Evolutionary conservation across 768 basidiomycete species (phyloP).

Genomic region (Suillus hirtellus): DNA sequence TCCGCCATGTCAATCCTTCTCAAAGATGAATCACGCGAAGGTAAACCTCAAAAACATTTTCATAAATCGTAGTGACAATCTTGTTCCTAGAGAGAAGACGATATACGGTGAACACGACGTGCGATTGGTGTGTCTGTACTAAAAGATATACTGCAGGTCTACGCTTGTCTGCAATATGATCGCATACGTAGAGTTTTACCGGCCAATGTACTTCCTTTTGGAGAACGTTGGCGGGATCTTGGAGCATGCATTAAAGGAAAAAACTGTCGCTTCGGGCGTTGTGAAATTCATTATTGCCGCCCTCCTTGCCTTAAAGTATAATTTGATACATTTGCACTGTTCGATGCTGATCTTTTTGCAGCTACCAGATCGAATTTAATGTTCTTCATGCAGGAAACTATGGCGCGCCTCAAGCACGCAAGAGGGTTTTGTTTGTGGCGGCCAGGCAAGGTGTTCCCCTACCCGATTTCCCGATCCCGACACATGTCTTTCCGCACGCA

Average conservation of each 20-base stretch:
- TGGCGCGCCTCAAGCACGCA: constrained; percentile 69
- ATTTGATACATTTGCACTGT: constrained; percentile 11
- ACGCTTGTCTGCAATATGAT: constrained; percentile 71
- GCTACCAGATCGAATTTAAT: constrained; percentile 67
- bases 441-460: constrained; percentile 56
- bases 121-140: neutral
- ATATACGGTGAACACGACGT: constrained; percentile 47
- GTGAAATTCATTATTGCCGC: constrained; percentile 66
- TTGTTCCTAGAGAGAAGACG: constrained; percentile 50
- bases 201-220: constrained; percentile 62
- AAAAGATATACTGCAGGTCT: constrained; percentile 39
- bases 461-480: constrained; percentile 66
- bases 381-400: constrained; percentile 71
- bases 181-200: constrained; percentile 64
- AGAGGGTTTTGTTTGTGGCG: constrained; percentile 68
- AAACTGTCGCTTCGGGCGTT: constrained; percentile 50
- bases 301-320: constrained; percentile 64
- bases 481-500: constrained; percentile 46
- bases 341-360: constrained; percentile 11
- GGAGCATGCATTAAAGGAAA: constrained; percentile 45
- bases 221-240: constrained; percentile 75
- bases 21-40: constrained; percentile 59
- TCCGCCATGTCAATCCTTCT: constrained; percentile 78
- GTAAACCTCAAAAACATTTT: constrained; percentile 34
- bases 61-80: neutral